Conservation (phyloP, 805 yeast genomes). For the Candida sithepensis region DNA sequence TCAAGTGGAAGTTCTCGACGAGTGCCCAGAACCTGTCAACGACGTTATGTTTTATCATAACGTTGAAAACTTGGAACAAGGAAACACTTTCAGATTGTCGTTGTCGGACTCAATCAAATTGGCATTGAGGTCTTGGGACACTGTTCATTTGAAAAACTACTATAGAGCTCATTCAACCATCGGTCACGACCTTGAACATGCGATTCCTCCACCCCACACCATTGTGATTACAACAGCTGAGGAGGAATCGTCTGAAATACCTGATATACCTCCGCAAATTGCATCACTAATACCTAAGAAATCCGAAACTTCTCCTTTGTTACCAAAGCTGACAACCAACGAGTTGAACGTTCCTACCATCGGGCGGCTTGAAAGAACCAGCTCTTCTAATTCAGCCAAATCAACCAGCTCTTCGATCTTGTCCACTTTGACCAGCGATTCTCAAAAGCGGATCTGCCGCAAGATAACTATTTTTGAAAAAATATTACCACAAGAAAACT, state of each 20-base stretch:
- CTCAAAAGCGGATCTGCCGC: background rate
- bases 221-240: constrained; percentile 7
- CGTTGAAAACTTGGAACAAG: constrained; percentile 27
- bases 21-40: background rate
- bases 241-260: background rate
- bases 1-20: background rate
- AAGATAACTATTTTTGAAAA: constrained; percentile 8
- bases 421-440: background rate
- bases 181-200: background rate
- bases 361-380: constrained; percentile 3
- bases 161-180: constrained; percentile 2
- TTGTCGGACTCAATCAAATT: constrained; percentile 31
- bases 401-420: constrained; percentile 13
- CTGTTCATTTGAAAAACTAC: constrained; percentile 9
- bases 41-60: constrained; percentile 20
- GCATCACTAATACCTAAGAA: background rate
- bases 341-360: constrained; percentile 1
- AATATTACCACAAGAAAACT: constrained; percentile 12
- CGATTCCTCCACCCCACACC: constrained; percentile 5
- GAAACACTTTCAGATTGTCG: constrained; percentile 25
- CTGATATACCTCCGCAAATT: background rate
- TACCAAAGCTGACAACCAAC: background rate
- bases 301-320: background rate
- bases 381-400: constrained; percentile 8
- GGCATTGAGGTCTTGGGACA: constrained; percentile 20